Conservation (phyloP, 371 early-diverging fungal genomes). For the Mortierella sp. region DNA sequence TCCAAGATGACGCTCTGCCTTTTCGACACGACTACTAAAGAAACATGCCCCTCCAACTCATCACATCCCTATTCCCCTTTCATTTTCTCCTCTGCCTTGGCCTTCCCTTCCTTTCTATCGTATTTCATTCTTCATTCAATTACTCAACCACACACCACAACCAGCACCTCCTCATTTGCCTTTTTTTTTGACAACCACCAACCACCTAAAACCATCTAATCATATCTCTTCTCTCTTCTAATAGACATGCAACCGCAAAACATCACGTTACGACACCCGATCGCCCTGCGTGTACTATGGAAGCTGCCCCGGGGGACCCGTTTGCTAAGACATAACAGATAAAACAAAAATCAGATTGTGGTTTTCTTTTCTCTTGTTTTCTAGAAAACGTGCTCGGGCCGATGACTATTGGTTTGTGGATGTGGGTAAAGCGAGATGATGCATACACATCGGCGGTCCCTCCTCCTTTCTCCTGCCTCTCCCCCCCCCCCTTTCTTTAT, state of each 20-base stretch:
- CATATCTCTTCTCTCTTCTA: neutral
- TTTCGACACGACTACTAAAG: too few species aligned
- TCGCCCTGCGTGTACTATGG: slow-evolving; percentile 42
- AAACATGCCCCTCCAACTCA: too few species aligned
- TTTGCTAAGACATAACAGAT: neutral
- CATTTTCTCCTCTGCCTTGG: too few species aligned
- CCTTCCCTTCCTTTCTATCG: neutral
- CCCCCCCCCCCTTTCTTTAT: too few species aligned
- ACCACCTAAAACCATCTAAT: neutral
- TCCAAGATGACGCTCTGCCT: too few species aligned
- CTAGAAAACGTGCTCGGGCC: too few species aligned
- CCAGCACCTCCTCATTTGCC: neutral
- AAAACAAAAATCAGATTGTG: neutral
- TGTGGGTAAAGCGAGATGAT: too few species aligned
- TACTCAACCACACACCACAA: neutral
- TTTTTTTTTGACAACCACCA: neutral
- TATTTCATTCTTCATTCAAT: neutral
- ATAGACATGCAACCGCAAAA: slow-evolving; percentile 18
- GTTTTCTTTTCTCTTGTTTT: neutral
- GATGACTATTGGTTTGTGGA: too few species aligned
- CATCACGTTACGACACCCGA: neutral
- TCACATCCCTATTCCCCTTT: too few species aligned
- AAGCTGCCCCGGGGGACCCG: neutral
- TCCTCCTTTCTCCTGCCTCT: too few species aligned
- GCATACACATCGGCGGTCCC: too few species aligned